These are phyloP conservation scores for Phytophthora nicotianae DNA, from an alignment of 352 stramenopile species.

Conservation along the genomic window DNA sequence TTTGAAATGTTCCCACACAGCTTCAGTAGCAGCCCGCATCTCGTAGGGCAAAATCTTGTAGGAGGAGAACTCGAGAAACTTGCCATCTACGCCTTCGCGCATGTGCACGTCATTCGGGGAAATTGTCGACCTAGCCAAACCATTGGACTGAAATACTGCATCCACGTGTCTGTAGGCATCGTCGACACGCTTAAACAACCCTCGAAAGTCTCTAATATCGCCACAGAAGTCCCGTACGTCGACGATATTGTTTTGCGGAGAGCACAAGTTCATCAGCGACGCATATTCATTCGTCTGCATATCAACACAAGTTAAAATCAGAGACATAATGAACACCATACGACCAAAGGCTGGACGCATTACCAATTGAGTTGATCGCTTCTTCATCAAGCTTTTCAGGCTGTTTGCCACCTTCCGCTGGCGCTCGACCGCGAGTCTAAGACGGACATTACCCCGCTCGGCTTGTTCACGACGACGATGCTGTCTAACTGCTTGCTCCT, in stretches of 20 bases:
- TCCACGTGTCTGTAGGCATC: slow-evolving; percentile 24
- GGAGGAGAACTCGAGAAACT: slow-evolving; percentile 29
- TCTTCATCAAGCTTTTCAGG: slow-evolving; percentile 41
- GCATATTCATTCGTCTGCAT: slow-evolving; percentile 22
- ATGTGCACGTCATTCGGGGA: slow-evolving; percentile 28
- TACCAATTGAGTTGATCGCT: slow-evolving; percentile 32
- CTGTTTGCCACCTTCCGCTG: slow-evolving; percentile 45
- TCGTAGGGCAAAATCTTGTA: slow-evolving; percentile 30
- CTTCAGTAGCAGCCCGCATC: slow-evolving; percentile 14
- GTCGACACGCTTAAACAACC: slow-evolving; percentile 25
- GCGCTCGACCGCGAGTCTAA: slow-evolving; percentile 43
- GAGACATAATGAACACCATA: not conserved
- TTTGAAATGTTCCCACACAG: slow-evolving; percentile 36
- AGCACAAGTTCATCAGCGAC: slow-evolving; percentile 23
- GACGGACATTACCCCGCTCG: slow-evolving; percentile 39
- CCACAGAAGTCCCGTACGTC: slow-evolving; percentile 28
- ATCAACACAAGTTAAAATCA: not conserved
- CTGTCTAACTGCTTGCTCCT: slow-evolving; percentile 27
- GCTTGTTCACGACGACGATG: slow-evolving; percentile 23
- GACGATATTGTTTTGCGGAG: slow-evolving; percentile 4
- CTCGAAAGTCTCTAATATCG: slow-evolving; percentile 24
- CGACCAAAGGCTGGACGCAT: not conserved
- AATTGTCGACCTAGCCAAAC: slow-evolving; percentile 17
- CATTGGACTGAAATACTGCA: slow-evolving; percentile 27
- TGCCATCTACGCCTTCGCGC: slow-evolving; percentile 21